Percentiles rank a stretch among this genome's conserved stretches.
Evolutionary conservation across 73 alveolate genomes (phyloP).

Genomic region (Stentor coeruleus): DNA sequence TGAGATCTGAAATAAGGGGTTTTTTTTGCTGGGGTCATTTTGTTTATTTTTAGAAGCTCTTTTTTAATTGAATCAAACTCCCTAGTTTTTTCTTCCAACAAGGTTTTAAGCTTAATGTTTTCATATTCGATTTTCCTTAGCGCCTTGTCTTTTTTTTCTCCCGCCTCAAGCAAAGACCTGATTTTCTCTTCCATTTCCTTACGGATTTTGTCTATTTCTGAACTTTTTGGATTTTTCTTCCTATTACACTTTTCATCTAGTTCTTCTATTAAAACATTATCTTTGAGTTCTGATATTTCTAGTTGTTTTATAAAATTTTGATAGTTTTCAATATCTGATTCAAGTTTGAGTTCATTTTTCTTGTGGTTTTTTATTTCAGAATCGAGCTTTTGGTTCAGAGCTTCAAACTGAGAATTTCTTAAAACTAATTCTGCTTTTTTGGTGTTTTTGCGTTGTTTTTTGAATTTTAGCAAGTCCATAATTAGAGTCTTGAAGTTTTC

Average conservation of each 20-base stretch:
- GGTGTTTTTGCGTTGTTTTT: background rate
- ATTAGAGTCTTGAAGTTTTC: background rate
- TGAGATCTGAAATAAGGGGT: background rate
- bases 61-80: background rate
- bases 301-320: constrained; percentile 61
- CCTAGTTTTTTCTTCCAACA: constrained; percentile 1
- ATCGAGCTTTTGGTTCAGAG: constrained; percentile 64
- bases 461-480: background rate
- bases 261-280: background rate
- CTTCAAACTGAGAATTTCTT: constrained; percentile 21
- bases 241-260: background rate
- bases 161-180: background rate
- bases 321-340: constrained; percentile 73
- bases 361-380: constrained; percentile 81
- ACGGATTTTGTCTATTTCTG: background rate
- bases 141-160: constrained; percentile 8
- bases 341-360: constrained; percentile 67
- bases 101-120: background rate
- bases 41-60: background rate
- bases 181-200: constrained; percentile 14
- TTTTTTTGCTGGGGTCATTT: background rate
- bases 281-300: constrained; percentile 37
- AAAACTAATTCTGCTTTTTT: constrained; percentile 10
- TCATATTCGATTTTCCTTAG: constrained; percentile 4
- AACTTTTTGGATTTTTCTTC: background rate